Evolutionary conservation across 2,329 filamentous ascomycete species (phyloP), one percentile per base, ranked within the genome.

Genomic region (Raffaelea arxii): DNA sequence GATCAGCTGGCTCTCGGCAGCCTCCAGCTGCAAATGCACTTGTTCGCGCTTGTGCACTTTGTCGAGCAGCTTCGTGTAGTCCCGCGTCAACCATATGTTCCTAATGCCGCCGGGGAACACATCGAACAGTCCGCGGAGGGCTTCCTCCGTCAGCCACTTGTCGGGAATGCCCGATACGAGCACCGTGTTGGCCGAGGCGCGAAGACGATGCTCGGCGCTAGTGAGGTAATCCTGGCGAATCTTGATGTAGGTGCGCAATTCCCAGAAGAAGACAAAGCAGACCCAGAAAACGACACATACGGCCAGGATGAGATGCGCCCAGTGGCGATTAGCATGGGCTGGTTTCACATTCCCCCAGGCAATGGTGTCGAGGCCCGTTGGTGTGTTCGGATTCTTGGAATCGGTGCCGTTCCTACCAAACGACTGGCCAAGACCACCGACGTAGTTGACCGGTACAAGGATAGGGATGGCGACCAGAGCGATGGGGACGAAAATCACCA

Each of bases 1-100:
- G 54, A 98, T 86, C 36, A 98, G 69, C 21, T 87, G 80, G 0
- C 88, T 96, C 63, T 97, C 84, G 1, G 91, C 91, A 9, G 66
- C 65, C 59, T 98, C 92, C 0, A 98, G 75, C 47, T 72, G 69
- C 37, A 73, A 62, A 41, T 91, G 88, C 14, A 95, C 68, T 9
- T 75, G 67, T 50, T 89, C 79, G 39, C 92, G 78, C 52, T 79
- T 69, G 42, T 86, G 77, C 40, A 97, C 84, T 61, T 97, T 97
- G 51, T 90, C 84, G 41, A 86, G 75, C 11, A 98, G 74, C 9
- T 82, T 75, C 38, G 90, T 86, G 54, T 88, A 83, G 59, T 98
- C 86, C 51, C 91, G 79, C 49, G 96, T 98, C 56, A 98, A 82
- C 90, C 91, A 98, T 41, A 98, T 86, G 55, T 97, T 97, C 49